Percentiles rank a stretch among this genome's conserved stretches.
phyloP scores from a whole-genome alignment of 139 green algal genomes.

The Asterochloris sp. region DNA sequence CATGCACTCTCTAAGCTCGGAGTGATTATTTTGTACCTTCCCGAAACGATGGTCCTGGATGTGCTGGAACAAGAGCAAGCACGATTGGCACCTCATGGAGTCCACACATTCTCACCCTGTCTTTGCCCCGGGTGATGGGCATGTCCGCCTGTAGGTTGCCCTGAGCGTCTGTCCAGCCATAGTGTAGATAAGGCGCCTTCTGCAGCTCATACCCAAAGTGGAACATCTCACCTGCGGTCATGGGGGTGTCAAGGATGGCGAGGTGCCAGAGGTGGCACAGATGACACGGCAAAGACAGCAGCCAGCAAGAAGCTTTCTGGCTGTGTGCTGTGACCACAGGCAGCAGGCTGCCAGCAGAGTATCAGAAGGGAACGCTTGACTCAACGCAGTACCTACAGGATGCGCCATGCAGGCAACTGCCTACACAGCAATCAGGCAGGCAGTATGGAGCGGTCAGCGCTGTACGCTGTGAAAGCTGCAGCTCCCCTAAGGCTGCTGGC shows the following conservation, averaged over 20 bases:
- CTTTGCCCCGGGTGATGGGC: slow-evolving; percentile 13
- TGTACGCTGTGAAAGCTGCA: too few relatives aligned
- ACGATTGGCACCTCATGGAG: too few relatives aligned
- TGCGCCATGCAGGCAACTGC: too few relatives aligned
- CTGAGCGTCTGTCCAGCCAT: slow-evolving; percentile 11
- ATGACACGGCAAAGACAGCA: not conserved
- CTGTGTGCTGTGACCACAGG: not conserved
- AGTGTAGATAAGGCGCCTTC: slow-evolving; percentile 10
- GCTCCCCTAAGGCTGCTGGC: too few relatives aligned
- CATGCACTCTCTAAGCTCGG: too few relatives aligned
- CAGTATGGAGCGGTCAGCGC: too few relatives aligned
- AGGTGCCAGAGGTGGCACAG: not conserved
- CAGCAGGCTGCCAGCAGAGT: not conserved
- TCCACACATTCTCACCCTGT: too few relatives aligned
- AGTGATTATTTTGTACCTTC: too few relatives aligned
- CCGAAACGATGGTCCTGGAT: too few relatives aligned
- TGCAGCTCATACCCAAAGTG: slow-evolving; percentile 51
- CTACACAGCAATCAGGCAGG: too few relatives aligned
- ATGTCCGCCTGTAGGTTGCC: slow-evolving; percentile 5
- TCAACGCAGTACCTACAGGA: too few relatives aligned
- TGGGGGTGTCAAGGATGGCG: not conserved
- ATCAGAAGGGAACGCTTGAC: not conserved
- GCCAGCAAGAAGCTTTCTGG: not conserved
- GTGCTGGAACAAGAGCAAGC: too few relatives aligned
- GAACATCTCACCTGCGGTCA: slow-evolving; percentile 28